Evolutionary conservation across 2,329 filamentous ascomycete genomes (phyloP), one percentile per base, ranked within the genome.

Genomic region (Balansia obtecta): DNA sequence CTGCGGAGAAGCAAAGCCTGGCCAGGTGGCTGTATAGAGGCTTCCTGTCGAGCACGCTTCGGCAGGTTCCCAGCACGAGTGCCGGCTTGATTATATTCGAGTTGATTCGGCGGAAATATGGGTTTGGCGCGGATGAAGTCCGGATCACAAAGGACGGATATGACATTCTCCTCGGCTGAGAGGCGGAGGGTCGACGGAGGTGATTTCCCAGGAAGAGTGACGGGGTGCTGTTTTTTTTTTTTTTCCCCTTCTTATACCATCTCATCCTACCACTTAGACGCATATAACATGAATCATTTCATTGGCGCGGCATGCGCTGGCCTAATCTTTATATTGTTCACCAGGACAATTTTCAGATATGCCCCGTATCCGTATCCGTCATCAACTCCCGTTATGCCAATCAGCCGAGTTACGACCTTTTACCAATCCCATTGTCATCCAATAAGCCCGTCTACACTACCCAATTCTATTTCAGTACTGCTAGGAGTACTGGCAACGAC

Each of bases 41-140:
- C 12, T 88, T 89, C 62, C 80, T 84, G 73, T 79, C 78, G 76
- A 82, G 76, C 49, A 85, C 85, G 0, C 75, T 88, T 48, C 72
- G 83, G 5, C 85, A 88, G 65, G 83, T 87, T 2, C 86, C 86
- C 0, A 86, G 83, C 61, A 89, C 86, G 2, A 85, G 82, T 53
- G 85, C 85, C 0, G 86, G 85, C 0, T 63, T 90, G 52, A 86
- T 90, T 56, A 86, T 88, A 18, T 90, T 90, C 62, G 86, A 90
- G 66, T 62, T 90, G 43, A 80, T 88, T 38, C 71, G 86, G 51
- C 72, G 85, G 37, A 87, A 86, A 65, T 89, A 88, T 57, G 82
- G 82, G 1, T 71, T 77, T 52, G 74, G 76, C 2, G 72, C 72
- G 16, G 82, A 84, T 46, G 75, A 76, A 58, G 80, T 81, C 54